phyloP scores from a whole-genome alignment of 306 rosid genomes.

The Quercus parvula region DNA sequence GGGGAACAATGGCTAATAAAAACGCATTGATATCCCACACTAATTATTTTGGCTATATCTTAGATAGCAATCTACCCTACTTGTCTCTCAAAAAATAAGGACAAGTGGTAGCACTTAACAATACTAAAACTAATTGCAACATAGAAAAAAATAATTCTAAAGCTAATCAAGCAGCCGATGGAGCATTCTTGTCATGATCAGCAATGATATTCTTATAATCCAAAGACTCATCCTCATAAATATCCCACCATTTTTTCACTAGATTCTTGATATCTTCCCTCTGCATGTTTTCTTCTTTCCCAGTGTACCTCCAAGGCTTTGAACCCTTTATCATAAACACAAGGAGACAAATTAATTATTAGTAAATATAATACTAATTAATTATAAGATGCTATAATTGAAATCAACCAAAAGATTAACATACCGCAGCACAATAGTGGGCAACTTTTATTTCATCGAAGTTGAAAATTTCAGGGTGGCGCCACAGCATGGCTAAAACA shows the following conservation, averaged over 20 bases:
- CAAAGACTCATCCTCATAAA: constrained; percentile 5
- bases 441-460: constrained; percentile 48
- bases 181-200: neutral
- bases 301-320: constrained; percentile 14
- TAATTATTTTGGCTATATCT: no score
- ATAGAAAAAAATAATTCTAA: neutral
- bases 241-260: constrained; percentile 13
- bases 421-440: constrained; percentile 69
- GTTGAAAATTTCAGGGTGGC: constrained; percentile 61
- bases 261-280: constrained; percentile 10
- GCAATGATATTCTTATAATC: neutral
- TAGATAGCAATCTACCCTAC: neutral
- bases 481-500: constrained; percentile 61
- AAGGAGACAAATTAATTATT: neutral
- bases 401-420: neutral
- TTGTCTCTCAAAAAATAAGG: neutral
- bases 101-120: neutral
- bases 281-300: constrained; percentile 14
- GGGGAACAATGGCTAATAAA: no score
- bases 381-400: no score
- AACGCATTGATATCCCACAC: no score
- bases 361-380: neutral
- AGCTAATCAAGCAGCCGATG: neutral
- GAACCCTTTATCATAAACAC: neutral
- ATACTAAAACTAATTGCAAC: no score